Base-by-base conservation (phyloP, 192 early-diverging fungal genomes). In the Linderina pennispora region DNA sequence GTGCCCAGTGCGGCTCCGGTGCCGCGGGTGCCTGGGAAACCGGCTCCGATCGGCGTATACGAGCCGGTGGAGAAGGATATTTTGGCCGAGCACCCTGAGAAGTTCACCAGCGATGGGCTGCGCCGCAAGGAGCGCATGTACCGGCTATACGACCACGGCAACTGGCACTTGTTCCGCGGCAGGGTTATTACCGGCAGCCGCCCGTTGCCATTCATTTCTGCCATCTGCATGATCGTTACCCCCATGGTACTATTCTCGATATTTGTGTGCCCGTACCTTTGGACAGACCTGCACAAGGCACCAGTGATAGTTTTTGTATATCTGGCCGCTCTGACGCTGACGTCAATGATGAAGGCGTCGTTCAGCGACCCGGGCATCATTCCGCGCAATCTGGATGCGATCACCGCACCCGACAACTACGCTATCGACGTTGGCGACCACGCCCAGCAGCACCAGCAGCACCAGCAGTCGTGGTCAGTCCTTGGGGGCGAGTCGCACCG, bases 301-400 rank as follows among this genome's bases (percentile, higher is more conserved):
- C 47, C 76, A 2, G 81, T 84, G 11, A 79, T 86, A 60, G 49
- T 88, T 15, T 86, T 86, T 53, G 69, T 62, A 2, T 88, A 88
- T 36, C 28, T 86, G 34, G 74, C 82, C 16, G 63, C 81, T 1
- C 55, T 86, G 33, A 55, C 81, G 6, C 50, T 81, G 11, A 64
- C 76, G 2, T 82, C 80, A 2, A 88, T 88, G 86, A 46, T 86
- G 33, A 84, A 77, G 68, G 66, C 86, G 26, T 85, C 86, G 20
- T 85, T 83, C 73, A 79, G 81, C 8, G 86, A 88, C 53, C 86
- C 86, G 6, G 86, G 86, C 11, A 80, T 85, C 22, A 70, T 88
- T 50, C 86, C 86, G 35, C 74, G 82, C 53, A 80, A 83, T 39
- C 65, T 86, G 19, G 77, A 89, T 46, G 74, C 78, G n/a, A 44